Evolutionary conservation across 257 asterid species (phyloP).

Genomic region (Scutellaria barbata): DNA sequence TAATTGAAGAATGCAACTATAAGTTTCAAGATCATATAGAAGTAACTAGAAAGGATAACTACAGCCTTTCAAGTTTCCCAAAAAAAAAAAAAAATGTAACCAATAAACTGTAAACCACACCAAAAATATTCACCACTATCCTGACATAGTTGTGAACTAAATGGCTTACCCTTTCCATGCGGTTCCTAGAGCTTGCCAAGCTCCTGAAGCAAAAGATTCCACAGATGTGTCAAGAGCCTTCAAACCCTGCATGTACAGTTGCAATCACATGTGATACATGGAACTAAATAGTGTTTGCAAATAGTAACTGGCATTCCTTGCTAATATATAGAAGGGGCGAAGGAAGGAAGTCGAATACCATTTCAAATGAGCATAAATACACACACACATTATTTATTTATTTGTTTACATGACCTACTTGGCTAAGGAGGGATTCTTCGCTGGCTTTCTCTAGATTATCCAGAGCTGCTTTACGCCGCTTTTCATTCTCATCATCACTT

Average conservation of each 20-base stretch:
- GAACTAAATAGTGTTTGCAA: constrained; percentile 3
- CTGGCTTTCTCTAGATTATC: constrained; percentile 89
- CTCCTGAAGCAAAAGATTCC: constrained; percentile 91
- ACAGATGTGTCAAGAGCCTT: constrained; percentile 80
- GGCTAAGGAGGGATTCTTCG: constrained; percentile 85
- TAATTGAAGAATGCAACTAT: constrained; percentile 10
- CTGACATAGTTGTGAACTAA: constrained; percentile 59
- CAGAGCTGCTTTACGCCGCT: constrained; percentile 70
- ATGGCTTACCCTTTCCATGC: constrained; percentile 87
- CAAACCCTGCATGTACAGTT: constrained; percentile 69
- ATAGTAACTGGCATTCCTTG: neutral
- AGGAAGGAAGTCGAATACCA: constrained; percentile 7
- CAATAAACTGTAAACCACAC: constrained; percentile 8
- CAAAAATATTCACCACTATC: constrained; percentile 13
- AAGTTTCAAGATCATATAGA: neutral
- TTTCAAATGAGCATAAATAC: neutral
- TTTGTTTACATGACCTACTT: constrained; percentile 55
- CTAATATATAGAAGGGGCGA: constrained; percentile 13
- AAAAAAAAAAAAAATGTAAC: constrained; percentile 14
- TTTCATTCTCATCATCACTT: constrained; percentile 72
- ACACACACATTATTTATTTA: neutral
- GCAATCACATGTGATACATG: constrained; percentile 10
- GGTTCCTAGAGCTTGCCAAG: constrained; percentile 97
- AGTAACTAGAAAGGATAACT: neutral
- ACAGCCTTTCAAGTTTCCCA: constrained; percentile 18